Evolutionary conservation across 2,329 filamentous ascomycete genomes (phyloP).

Genomic region (Fusarium graminum): DNA sequence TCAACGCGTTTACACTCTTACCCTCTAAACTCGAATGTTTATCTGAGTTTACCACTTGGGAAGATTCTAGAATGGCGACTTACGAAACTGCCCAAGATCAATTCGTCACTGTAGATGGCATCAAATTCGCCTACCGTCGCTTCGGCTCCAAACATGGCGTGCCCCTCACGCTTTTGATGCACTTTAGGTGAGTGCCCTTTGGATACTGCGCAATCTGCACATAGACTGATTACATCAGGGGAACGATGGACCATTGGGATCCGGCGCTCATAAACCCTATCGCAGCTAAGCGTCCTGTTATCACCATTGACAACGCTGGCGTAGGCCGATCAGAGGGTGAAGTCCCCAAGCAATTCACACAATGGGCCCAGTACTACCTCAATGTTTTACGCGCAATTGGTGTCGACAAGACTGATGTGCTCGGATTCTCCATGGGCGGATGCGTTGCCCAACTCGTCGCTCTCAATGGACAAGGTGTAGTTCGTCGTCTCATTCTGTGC

Average conservation of each 20-base stretch:
- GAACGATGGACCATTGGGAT: constrained; percentile 58
- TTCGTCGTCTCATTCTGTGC: constrained; percentile 59
- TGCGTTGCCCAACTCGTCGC: constrained; percentile 61
- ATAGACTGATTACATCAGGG: constrained; percentile 40
- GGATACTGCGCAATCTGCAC: background rate
- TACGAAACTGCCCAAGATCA: constrained; percentile 49
- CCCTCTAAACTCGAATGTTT: background rate
- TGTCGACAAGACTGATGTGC: constrained; percentile 57
- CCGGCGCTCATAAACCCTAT: constrained; percentile 61
- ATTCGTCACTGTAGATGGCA: constrained; percentile 50
- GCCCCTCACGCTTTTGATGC: constrained; percentile 52
- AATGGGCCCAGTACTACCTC: constrained; percentile 53
- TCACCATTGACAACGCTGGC: constrained; percentile 63
- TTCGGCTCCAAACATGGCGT: constrained; percentile 50
- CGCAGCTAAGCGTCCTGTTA: constrained; percentile 56
- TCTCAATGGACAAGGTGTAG: constrained; percentile 54
- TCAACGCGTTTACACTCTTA: background rate
- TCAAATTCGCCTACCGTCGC: constrained; percentile 52
- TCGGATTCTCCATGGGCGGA: constrained; percentile 66
- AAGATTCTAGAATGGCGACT: constrained; percentile 46
- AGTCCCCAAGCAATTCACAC: constrained; percentile 53
- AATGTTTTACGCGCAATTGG: constrained; percentile 56
- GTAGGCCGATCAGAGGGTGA: constrained; percentile 60
- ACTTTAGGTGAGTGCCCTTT: constrained; percentile 50
- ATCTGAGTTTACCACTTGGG: background rate